Conservation (phyloP, 805 yeast species). For the Teunomyces pallodes region DNA sequence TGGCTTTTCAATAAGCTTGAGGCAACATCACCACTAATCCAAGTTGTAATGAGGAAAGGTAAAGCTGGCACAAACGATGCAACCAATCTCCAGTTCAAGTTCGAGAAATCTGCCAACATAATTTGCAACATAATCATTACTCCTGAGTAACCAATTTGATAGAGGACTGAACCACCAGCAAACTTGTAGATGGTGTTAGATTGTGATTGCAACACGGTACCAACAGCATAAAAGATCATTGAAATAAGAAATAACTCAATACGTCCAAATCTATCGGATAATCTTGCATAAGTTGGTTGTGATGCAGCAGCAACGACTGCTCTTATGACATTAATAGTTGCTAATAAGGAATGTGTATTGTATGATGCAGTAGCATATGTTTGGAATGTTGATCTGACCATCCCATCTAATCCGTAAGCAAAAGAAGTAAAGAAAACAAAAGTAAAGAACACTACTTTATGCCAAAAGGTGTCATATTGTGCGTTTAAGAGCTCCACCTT, state of each 20-base stretch:
- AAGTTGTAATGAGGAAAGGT: conserved; percentile 76
- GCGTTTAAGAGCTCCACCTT: conserved; percentile 54
- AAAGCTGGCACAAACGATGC: conserved; percentile 64
- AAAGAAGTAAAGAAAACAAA: conserved; percentile 55
- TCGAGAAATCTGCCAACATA: conserved; percentile 64
- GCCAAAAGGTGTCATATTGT: conserved; percentile 39
- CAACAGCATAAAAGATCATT: conserved; percentile 55
- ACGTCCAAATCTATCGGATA: conserved; percentile 66
- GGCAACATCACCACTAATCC: conserved; percentile 66
- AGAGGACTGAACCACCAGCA: conserved; percentile 61
- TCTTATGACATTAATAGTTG: conserved; percentile 58
- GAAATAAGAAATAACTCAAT: conserved; percentile 48
- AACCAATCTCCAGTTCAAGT: conserved; percentile 68
- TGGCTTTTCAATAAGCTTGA: conserved; percentile 40
- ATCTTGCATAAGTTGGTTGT: conserved; percentile 60
- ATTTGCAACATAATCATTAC: conserved; percentile 54
- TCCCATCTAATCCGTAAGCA: conserved; percentile 57
- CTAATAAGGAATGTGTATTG: conserved; percentile 49
- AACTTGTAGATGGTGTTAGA: conserved; percentile 55
- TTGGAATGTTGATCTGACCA: conserved; percentile 47
- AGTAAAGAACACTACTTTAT: conserved; percentile 44
- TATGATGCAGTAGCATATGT: conserved; percentile 56
- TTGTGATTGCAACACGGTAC: conserved; percentile 63
- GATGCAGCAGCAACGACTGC: conserved; percentile 66
- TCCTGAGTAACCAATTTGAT: conserved; percentile 58